A percentile compares a stretch with the other conserved stretches of the same genome.
These are phyloP conservation scores for Clonostachys sp. DNA, from an alignment of 2,329 filamentous ascomycete species.

Conservation along the genomic window DNA sequence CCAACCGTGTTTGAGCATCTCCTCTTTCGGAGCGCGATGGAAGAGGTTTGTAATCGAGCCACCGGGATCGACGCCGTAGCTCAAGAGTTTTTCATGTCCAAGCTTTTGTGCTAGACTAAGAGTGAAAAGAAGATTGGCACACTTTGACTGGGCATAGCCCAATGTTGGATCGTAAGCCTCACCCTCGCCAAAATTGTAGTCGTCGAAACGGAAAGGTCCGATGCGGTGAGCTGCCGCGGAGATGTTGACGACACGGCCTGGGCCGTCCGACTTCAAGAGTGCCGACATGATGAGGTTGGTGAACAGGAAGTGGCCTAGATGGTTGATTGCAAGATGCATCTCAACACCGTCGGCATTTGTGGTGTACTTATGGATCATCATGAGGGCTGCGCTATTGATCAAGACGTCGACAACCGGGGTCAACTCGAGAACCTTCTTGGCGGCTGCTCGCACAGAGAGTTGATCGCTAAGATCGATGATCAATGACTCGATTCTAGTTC, in stretches of 20 bases:
- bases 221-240: background rate
- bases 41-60: slow-evolving; percentile 1
- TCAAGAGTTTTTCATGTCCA: slow-evolving; percentile 6
- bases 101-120: slow-evolving; percentile 9
- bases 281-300: slow-evolving; percentile 22
- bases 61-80: slow-evolving; percentile 4
- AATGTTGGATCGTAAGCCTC: slow-evolving; percentile 11
- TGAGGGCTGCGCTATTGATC: slow-evolving; percentile 31
- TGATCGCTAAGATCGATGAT: background rate
- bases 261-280: slow-evolving; percentile 5
- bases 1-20: background rate
- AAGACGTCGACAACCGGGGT: slow-evolving; percentile 4
- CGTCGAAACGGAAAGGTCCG: background rate
- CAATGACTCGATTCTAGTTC: no score
- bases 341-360: slow-evolving; percentile 23
- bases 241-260: background rate
- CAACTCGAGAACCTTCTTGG: background rate
- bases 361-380: slow-evolving; percentile 17
- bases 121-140: slow-evolving; percentile 14
- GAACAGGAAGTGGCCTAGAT: slow-evolving; percentile 24
- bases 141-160: slow-evolving; percentile 19
- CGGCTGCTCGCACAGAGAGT: background rate
- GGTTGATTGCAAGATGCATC: slow-evolving; percentile 21
- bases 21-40: slow-evolving; percentile 9
- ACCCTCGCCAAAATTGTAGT: slow-evolving; percentile 2